phyloP scores from a whole-genome alignment of 176 grass and related monocot genomes.

The Areca catechu region DNA sequence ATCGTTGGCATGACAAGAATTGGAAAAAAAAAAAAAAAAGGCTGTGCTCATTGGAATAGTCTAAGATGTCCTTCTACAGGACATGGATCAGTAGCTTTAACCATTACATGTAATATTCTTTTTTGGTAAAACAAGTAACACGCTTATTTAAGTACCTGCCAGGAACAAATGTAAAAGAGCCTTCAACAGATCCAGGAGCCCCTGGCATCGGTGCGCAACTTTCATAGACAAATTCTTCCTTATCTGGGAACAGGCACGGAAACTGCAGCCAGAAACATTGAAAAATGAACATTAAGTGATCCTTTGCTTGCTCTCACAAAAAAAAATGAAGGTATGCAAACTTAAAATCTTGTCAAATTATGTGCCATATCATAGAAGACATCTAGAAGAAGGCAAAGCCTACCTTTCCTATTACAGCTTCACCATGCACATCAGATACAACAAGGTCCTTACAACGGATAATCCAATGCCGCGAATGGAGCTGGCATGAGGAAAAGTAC shows the following conservation, averaged over 20 bases:
- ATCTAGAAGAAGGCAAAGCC: background rate
- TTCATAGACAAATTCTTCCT: slow-evolving; percentile 87
- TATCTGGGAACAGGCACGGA: slow-evolving; percentile 47
- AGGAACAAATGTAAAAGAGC: slow-evolving; percentile 81
- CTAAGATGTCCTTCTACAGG: no score
- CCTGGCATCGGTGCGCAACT: slow-evolving; percentile 43
- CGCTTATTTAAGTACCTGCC: slow-evolving; percentile 44
- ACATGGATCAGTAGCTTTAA: no score
- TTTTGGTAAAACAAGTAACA: no score
- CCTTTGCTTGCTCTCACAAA: no score
- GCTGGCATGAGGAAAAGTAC: slow-evolving; percentile 69
- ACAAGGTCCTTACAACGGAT: slow-evolving; percentile 35
- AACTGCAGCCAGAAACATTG: slow-evolving; percentile 32
- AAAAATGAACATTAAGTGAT: no score
- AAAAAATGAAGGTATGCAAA: no score
- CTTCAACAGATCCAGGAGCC: slow-evolving; percentile 66
- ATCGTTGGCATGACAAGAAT: no score
- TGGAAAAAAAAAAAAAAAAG: background rate
- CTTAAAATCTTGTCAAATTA: no score
- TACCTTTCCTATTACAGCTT: slow-evolving; percentile 89
- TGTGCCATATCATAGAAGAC: background rate
- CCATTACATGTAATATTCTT: no score
- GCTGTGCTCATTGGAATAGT: background rate
- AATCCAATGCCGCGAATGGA: slow-evolving; percentile 69
- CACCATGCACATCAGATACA: slow-evolving; percentile 42